These are phyloP conservation scores for Saccharomyces eubayanus DNA, from an alignment of 805 yeast species.

Conservation along the genomic window DNA sequence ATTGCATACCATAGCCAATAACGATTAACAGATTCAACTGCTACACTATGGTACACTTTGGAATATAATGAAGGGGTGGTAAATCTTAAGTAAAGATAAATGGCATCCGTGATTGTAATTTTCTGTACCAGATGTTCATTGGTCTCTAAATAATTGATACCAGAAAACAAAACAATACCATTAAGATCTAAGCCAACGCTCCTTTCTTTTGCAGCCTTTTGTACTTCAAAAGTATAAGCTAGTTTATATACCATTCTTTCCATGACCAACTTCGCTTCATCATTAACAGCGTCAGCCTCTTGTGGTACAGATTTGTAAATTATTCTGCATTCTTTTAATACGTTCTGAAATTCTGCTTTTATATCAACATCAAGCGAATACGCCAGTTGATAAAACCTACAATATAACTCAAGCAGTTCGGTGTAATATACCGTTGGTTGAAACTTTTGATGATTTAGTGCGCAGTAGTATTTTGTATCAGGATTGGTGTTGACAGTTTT, in stretches of 20 bases:
- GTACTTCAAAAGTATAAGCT: slow-evolving; percentile 31
- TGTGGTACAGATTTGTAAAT: slow-evolving; percentile 34
- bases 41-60: slow-evolving; percentile 13
- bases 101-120: slow-evolving; percentile 23
- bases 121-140: slow-evolving; percentile 12
- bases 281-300: slow-evolving; percentile 24
- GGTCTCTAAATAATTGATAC: slow-evolving; percentile 18
- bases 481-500: slow-evolving; percentile 21
- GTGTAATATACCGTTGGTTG: slow-evolving; percentile 18
- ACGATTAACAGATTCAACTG: slow-evolving; percentile 25
- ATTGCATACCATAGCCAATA: slow-evolving; percentile 35
- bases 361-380: slow-evolving; percentile 60
- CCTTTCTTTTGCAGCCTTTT: slow-evolving; percentile 24
- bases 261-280: slow-evolving; percentile 29
- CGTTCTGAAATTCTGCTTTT: slow-evolving; percentile 32
- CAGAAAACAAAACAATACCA: slow-evolving; percentile 30
- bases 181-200: slow-evolving; percentile 26
- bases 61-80: slow-evolving; percentile 35
- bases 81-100: slow-evolving; percentile 37
- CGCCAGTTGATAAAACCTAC: slow-evolving; percentile 43
- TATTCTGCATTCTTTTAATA: slow-evolving; percentile 32
- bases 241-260: slow-evolving; percentile 32
- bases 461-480: slow-evolving; percentile 21
- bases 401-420: slow-evolving; percentile 28
- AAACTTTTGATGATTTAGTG: slow-evolving; percentile 14